Evolutionary conservation across 179 eudicot genomes (phyloP).

Genomic region (Spinacia oleracea): DNA sequence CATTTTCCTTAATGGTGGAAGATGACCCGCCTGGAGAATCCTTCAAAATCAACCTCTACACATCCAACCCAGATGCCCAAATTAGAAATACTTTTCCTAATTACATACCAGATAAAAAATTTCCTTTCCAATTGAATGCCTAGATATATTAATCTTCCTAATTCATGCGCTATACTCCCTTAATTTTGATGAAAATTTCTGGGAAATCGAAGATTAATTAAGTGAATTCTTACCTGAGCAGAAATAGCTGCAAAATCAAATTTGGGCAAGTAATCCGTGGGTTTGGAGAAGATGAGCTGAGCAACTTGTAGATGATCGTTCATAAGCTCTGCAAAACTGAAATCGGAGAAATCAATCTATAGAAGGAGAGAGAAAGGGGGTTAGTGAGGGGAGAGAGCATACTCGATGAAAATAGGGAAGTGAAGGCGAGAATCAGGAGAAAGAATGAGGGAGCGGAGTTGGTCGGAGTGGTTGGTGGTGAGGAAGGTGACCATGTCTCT

Average conservation of each 20-base stretch:
- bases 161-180: neutral
- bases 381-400: slow-evolving; percentile 16
- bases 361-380: neutral
- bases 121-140: neutral
- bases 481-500: slow-evolving; percentile 46
- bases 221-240: slow-evolving; percentile 60
- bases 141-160: neutral
- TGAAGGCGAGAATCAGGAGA: slow-evolving; percentile 76
- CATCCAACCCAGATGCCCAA: slow-evolving; percentile 17
- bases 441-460: slow-evolving; percentile 57
- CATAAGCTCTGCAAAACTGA: slow-evolving; percentile 80
- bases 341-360: neutral
- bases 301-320: slow-evolving; percentile 54
- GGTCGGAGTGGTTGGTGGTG: slow-evolving; percentile 42
- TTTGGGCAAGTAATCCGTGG: slow-evolving; percentile 47
- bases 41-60: slow-evolving; percentile 50
- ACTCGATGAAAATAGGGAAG: slow-evolving; percentile 83
- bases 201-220: neutral
- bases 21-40: slow-evolving; percentile 38
- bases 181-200: neutral
- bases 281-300: slow-evolving; percentile 51
- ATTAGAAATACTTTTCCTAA: neutral
- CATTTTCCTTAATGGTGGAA: slow-evolving; percentile 63
- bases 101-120: slow-evolving; percentile 16
- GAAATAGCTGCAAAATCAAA: slow-evolving; percentile 63